Base-by-base conservation (phyloP, 2,329 filamentous ascomycete species). In the Xylariaceae sp. region DNA sequence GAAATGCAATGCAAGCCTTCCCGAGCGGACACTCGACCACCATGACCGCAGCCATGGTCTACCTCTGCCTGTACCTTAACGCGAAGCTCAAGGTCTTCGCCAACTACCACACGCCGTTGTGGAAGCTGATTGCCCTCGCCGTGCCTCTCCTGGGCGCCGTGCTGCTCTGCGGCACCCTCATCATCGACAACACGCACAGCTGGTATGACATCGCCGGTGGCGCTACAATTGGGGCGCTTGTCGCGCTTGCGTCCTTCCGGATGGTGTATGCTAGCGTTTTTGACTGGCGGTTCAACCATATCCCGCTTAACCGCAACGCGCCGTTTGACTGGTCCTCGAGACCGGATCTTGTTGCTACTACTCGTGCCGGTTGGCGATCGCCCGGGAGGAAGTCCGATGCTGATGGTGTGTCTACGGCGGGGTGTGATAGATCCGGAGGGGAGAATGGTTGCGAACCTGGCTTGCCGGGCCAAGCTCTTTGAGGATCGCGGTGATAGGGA, bases 11-110 rank as follows among this genome's bases (percentile, higher is more conserved):
- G 32, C 81, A 85, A 36, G 81, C 80, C 1, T 86, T 89, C 61
- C 86, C 86, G 0, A 86, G 82, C 5, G 86, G 86, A 0, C 86
- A 89, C 67, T 78, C 83, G 1, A 84, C 83, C 0, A 81, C 80
- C 1, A 82, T 83, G 0, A 86, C 84, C 54, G 81, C 84, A 0
- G 81, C 81, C 1, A 83, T 81, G 57, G 75, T 83, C 7, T 88
- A 81, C 64, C 70, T 88, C 7, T 84, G 78, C 60, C 72, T 88
- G 10, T 89, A 87, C 72, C 73, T 88, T 22, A 88, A 88, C 63
- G 85, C 83, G 32, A 88, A 89, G 71, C 72, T 89, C 37, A 88
- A 88, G 71, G 78, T 87, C 47, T 87, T 80, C 72, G 74, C 79
- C 18, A 83, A 87, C 66, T 81, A 86, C 65, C 83, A 85, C 54